Base-by-base conservation (phyloP, 495 filamentous ascomycete species). In the Aspergillus asperescens region DNA sequence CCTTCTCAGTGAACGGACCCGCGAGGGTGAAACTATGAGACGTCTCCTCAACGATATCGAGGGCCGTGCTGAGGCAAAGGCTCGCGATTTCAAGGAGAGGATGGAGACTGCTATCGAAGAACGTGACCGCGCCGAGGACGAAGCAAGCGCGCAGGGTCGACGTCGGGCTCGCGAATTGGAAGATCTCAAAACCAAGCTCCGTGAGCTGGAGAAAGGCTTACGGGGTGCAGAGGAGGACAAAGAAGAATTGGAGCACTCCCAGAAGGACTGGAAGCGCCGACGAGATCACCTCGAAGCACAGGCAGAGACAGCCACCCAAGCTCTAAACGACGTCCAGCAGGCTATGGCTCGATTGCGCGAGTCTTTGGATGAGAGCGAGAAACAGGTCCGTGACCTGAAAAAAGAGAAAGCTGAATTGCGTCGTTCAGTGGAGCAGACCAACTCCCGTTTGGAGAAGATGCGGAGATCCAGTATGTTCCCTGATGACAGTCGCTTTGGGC, bases 1-100 rank as follows among this genome's bases (percentile, higher is more conserved):
- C 40, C 79, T 96, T 44, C 79, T 98, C n/a, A 81, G 76, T 35
- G 94, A 97, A 68, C 84, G 94, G 15, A 92, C 88, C n/a, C 82
- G 93, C 19, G 94, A 98, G 68, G 89, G 83, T 3, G 92, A 98
- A 67, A 96, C 89, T 1, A 96, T 98, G 92, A 81, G 93, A 31
- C 77, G 90, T 20, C 75, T 97, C 41, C 75, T 98, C 7, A 85
- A 83, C 39, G 93, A 97, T 50, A 89, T 89, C 19, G 90, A 96
- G 63, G 77, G 86, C 49, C 79, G 89, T 34, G 79, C 93, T 9
- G 90, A 95, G 29, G 71, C 75, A 29, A 87, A 88, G 61, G 77
- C 89, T 5, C 81, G 88, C 23, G 94, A 97, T 57, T 90, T 95
- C 81, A 86, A 90, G 60, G 86, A 90, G 58, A 79, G 83, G 15